A percentile compares a stretch with the other conserved stretches of the same genome.
These are phyloP conservation scores for Grosmannia penicillata DNA, from an alignment of 2,329 filamentous ascomycete species.

Conservation along the genomic window DNA sequence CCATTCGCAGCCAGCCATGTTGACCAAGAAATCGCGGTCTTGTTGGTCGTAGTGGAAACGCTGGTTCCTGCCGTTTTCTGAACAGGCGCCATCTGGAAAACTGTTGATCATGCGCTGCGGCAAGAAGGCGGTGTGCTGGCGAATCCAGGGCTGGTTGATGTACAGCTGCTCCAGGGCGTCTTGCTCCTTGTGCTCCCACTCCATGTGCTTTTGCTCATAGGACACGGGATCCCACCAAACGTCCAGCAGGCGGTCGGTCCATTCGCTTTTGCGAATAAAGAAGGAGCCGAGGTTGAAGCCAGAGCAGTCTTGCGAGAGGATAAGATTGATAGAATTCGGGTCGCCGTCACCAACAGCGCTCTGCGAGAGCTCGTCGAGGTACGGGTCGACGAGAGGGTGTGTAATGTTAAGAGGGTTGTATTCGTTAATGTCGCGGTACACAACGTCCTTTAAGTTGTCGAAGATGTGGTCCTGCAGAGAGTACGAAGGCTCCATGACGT, in stretches of 20 bases:
- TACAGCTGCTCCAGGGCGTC: constrained; percentile 91
- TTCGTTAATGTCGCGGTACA: constrained; percentile 89
- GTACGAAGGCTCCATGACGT: constrained; percentile 90
- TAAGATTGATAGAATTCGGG: constrained; percentile 65
- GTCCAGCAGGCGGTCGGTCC: constrained; percentile 84
- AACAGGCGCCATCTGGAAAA: constrained; percentile 82
- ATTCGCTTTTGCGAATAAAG: constrained; percentile 71
- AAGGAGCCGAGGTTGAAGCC: constrained; percentile 97
- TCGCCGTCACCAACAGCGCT: constrained; percentile 67
- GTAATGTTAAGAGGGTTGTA: constrained; percentile 92
- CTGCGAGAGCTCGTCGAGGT: constrained; percentile 60
- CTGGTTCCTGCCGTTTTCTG: constrained; percentile 58
- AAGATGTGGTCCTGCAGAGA: constrained; percentile 88
- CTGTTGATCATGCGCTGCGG: constrained; percentile 88
- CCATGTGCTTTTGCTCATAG: constrained; percentile 97
- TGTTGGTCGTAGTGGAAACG: constrained; percentile 73
- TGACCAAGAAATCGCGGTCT: constrained; percentile 86
- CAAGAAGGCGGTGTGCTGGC: constrained; percentile 76
- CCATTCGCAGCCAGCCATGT: constrained; percentile 97
- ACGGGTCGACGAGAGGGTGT: constrained; percentile 60
- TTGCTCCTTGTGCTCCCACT: constrained; percentile 98
- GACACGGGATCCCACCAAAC: constrained; percentile 97
- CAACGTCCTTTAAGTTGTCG: constrained; percentile 55
- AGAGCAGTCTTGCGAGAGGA: constrained; percentile 84
- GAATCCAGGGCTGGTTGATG: constrained; percentile 79